Conservation (phyloP, 805 yeast genomes). For the Saturnispora halmiae region DNA sequence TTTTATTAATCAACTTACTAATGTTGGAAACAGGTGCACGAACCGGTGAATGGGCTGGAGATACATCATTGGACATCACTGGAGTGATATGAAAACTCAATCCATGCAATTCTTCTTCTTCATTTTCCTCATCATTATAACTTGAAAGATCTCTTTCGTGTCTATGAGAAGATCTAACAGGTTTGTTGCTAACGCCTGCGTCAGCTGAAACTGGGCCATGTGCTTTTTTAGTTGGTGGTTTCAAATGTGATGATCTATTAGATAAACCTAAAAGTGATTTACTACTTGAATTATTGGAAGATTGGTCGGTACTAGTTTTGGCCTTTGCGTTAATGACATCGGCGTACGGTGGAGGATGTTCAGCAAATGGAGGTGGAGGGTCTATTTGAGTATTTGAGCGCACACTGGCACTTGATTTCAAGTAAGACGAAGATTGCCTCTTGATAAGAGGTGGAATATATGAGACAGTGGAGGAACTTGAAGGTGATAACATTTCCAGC, state of each 20-base stretch:
- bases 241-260: too few species aligned
- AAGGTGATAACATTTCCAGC: constrained; percentile 19
- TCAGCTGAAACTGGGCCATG: background rate
- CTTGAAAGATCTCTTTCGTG: constrained; percentile 6
- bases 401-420: background rate
- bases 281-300: constrained; percentile 3
- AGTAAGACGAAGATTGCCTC: background rate
- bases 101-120: constrained; percentile 17
- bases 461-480: constrained; percentile 24
- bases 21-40: constrained; percentile 13
- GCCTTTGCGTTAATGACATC: constrained; percentile 13
- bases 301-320: background rate
- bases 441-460: constrained; percentile 30
- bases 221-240: background rate
- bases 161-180: too few species aligned
- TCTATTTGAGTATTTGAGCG: constrained; percentile 10
- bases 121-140: constrained; percentile 5
- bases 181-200: background rate
- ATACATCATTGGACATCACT: constrained; percentile 22
- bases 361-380: constrained; percentile 25
- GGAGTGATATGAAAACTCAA: constrained; percentile 25
- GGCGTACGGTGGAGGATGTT: constrained; percentile 26
- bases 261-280: constrained; percentile 10
- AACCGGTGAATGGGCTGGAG: constrained; percentile 15
- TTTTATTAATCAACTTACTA: constrained; percentile 17